Percentiles rank a stretch among this genome's conserved stretches.
Evolutionary conservation across 768 basidiomycete genomes (phyloP).

Genomic region (Paxillus rubicundulus): DNA sequence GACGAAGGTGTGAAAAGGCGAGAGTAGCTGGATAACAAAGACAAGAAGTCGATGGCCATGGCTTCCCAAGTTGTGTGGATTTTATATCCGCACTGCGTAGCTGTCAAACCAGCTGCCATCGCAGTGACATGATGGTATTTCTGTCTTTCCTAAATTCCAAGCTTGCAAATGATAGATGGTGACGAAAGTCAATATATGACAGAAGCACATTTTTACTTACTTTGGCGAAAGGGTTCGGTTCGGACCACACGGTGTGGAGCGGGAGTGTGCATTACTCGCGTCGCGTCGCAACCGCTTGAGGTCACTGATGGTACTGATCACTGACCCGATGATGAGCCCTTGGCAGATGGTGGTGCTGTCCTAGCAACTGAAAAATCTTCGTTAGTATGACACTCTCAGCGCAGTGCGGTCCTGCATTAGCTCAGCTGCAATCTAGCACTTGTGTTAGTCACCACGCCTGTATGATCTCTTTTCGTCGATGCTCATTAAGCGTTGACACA

Average conservation of each 20-base stretch:
- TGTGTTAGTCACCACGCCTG: too few species aligned
- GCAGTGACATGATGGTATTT: conserved; percentile 1
- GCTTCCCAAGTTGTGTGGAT: not conserved
- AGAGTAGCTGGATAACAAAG: conserved; percentile 3
- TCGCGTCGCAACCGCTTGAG: not conserved
- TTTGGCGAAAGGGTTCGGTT: conserved; percentile 5
- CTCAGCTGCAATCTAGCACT: too few species aligned
- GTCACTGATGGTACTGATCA: too few species aligned
- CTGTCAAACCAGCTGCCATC: not conserved
- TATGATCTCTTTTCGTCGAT: too few species aligned
- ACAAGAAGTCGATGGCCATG: conserved; percentile 17
- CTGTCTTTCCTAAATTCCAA: not conserved
- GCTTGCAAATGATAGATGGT: not conserved
- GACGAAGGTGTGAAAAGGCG: conserved; percentile 18
- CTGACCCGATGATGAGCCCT: too few species aligned
- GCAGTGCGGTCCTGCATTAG: too few species aligned
- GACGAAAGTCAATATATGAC: conserved; percentile 5
- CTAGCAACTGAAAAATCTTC: too few species aligned
- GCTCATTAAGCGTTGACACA: not conserved
- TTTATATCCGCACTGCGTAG: conserved; percentile 16
- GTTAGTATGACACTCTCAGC: too few species aligned
- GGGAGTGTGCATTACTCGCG: not conserved
- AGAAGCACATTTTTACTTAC: conserved; percentile 5
- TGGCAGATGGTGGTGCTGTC: too few species aligned
- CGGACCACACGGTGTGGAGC: conserved; percentile 16